Base-by-base conservation (phyloP, 768 basidiomycete genomes). In the Harrya chromipes region DNA sequence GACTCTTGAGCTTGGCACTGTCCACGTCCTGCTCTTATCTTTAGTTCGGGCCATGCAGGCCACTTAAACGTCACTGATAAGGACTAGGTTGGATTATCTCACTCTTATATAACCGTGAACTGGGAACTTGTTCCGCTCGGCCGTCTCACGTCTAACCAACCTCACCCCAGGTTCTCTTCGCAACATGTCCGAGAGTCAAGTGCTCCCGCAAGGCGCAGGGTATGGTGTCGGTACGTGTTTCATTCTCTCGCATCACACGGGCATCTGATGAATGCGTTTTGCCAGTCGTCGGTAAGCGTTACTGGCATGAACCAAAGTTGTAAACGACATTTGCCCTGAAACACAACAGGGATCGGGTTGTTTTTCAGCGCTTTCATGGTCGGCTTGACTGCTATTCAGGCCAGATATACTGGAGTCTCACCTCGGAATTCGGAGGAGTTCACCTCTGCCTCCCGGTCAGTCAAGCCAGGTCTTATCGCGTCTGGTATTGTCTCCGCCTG, bases 401-500 rank as follows among this genome's bases (percentile, higher is more conserved):
- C 83, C 40, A 81, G 91, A 34, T 95, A 94, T 63, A 94, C 93
- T 0, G 75, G 80, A 0, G 88, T 84, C 65, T 89, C 88, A 4
- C 84, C 87, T 16, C 81, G 80, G 50, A 85, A 78, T 52, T 83
- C 90, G 0, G 91, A 94, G 66, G 89, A 91, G 62, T 91, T 91
- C 58, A 85, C 82, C 46, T 86, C 82, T 54, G 89, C 90, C 8
- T 90, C 87, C 1, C 76, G 90, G 27, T 85, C 84, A 48, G 80
- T 95, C 47, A 94, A 94, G 57, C 91, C 94, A 8, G 94, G 94
- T 12, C 74, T 97, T 39, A 94, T 97, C 50, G 92, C 93, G 0
- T 83, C 90, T 24, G 94, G 94, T 2, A 94, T 97, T 51, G 92
- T 95, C 19, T 87, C 84, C 17, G 91, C 93, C 0, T 94, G 92